Evolutionary conservation across 139 green algal species (phyloP), one percentile per base, ranked within the genome.

Genomic region (Chlorella sp.): DNA sequence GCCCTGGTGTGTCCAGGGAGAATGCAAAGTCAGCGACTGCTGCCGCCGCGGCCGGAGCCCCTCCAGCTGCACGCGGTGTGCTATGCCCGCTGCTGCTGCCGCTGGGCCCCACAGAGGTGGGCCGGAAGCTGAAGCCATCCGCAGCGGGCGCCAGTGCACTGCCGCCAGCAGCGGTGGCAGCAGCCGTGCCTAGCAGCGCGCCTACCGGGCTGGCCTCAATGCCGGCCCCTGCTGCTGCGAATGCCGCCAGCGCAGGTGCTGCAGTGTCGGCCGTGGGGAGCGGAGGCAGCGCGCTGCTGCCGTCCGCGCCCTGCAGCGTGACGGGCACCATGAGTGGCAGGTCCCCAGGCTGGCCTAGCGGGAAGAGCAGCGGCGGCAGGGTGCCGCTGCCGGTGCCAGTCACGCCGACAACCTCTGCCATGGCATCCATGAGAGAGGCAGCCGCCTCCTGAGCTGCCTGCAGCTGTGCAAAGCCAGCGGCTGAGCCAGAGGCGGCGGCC

Each of bases 21-120:
- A 82, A 82, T 1, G 76, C 57, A 36, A 82, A 57, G 60, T 82
- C 76, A 5, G 76, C 60, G 1, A 38, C 36, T 25, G 74, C 74
- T 3, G 74, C 74, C 9, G 76, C 76, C 15, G 76, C 75, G 21
- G 60, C 60, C 2, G 36, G 30, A 0, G 38, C 23, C 20, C 55
- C 76, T 25, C n/a, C 55, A 7, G 39, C 38, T 26, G 57, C 60
- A 6, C 76, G 76, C 38, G 76, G 76, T 28, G 76, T 82, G 76
- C 76, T 82, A 13, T 82, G 76, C 25, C 57, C 76, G 34, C 74
- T 81, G 76, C 76, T 82, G 57, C 76, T 82, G 60, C 60, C 76
- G 38, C 60, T 72, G 12, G 4, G 28, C n/a, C 47, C 57, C 0
- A 25, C 44, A 18, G 71, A 18, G 30, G n/a, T 62, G 28, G 60